A percentile compares a stretch with the other conserved stretches of the same genome.
phyloP scores from a whole-genome alignment of 768 basidiomycete genomes.

The Calocera cornea region DNA sequence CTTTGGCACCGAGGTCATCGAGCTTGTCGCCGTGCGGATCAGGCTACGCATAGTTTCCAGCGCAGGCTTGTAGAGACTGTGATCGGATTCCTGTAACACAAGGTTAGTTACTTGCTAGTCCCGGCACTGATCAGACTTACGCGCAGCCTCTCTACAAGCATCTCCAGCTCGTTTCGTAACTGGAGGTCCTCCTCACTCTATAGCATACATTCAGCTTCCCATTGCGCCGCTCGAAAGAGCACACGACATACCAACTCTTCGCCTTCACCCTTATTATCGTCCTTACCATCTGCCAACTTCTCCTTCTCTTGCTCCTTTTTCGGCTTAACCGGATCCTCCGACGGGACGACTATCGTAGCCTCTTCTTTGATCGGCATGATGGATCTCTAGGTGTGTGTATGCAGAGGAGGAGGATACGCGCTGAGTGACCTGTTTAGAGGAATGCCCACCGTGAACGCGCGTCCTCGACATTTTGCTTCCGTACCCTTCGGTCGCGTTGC shows the following conservation, averaged over 20 bases:
- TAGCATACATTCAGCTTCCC: constrained; percentile 7
- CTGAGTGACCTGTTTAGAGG: constrained; percentile 1
- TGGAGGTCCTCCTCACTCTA: constrained; percentile 93
- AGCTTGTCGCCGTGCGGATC: constrained; percentile 91
- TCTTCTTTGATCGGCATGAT: constrained; percentile 2
- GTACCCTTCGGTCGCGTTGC: background rate
- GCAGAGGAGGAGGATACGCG: background rate
- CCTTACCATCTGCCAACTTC: constrained; percentile 32
- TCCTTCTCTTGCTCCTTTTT: constrained; percentile 39
- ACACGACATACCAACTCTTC: constrained; percentile 55
- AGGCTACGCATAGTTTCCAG: constrained; percentile 86
- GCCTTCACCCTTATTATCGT: constrained; percentile 29
- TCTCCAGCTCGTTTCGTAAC: constrained; percentile 86
- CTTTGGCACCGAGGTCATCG: constrained; percentile 98
- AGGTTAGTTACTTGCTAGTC: constrained; percentile 4
- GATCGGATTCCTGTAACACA: constrained; percentile 66
- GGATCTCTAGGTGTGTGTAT: background rate
- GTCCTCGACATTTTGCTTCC: constrained; percentile 2
- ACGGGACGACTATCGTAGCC: constrained; percentile 21
- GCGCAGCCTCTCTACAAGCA: constrained; percentile 88
- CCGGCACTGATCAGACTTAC: constrained; percentile 31
- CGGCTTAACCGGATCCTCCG: constrained; percentile 35
- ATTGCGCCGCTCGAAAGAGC: background rate
- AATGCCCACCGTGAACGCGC: background rate
- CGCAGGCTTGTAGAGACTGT: constrained; percentile 71